Evolutionary conservation across 2,329 filamentous ascomycete species (phyloP).

Genomic region (Ophiostoma himal-ulmi): DNA sequence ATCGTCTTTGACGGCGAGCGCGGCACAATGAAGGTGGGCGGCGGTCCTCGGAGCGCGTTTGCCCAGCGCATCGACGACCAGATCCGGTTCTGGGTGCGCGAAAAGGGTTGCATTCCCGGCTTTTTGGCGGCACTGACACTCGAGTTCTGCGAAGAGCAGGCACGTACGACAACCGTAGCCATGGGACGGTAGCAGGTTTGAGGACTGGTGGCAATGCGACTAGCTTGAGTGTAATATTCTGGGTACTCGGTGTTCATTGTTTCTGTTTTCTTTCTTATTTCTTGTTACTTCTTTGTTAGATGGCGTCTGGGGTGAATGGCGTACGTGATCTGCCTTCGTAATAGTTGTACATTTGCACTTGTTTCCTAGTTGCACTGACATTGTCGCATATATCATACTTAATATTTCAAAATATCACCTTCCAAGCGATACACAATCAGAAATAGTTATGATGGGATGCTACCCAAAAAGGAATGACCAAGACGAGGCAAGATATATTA

Average conservation of each 20-base stretch:
- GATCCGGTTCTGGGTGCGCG: constrained; percentile 93
- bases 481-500: background rate
- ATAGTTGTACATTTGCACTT: background rate
- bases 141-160: constrained; percentile 79
- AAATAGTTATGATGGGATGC: background rate
- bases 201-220: background rate
- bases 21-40: constrained; percentile 96
- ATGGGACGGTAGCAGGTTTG: background rate
- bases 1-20: constrained; percentile 87
- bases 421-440: background rate
- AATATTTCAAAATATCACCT: background rate
- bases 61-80: constrained; percentile 76
- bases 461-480: background rate
- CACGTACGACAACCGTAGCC: constrained; percentile 25
- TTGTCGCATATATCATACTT: background rate
- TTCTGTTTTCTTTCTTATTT: background rate
- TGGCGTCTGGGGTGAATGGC: background rate
- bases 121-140: constrained; percentile 86
- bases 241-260: background rate
- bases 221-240: background rate
- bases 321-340: background rate
- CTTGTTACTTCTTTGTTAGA: background rate
- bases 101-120: constrained; percentile 86
- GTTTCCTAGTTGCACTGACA: background rate
- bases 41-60: constrained; percentile 80